Conservation (phyloP, 2,329 filamentous ascomycete genomes). For the Diaporthe sp. region DNA sequence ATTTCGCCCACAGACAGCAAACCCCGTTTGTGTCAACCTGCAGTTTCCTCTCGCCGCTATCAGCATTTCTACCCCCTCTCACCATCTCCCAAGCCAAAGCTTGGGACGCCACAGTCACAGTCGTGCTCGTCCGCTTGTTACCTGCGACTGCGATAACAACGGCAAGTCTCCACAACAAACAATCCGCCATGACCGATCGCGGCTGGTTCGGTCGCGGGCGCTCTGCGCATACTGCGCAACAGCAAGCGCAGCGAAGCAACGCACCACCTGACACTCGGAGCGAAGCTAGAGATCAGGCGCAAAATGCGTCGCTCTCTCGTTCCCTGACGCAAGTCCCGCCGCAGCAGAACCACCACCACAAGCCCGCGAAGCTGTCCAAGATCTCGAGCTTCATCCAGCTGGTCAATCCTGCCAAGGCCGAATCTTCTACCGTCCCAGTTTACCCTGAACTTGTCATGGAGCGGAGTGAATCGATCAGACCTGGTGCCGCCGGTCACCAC, state of each 20-base stretch:
- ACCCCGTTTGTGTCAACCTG: background rate
- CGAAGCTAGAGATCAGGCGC: slow-evolving; percentile 3
- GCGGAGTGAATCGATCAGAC: slow-evolving; percentile 26
- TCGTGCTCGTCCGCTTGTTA: background rate
- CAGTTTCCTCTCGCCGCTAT: background rate
- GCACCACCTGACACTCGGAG: background rate
- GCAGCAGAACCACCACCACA: slow-evolving; percentile 21
- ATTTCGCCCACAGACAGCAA: background rate
- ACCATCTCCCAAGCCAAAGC: background rate
- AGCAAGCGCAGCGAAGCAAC: background rate
- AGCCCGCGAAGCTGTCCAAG: slow-evolving; percentile 33
- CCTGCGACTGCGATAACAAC: background rate
- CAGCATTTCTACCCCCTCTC: background rate
- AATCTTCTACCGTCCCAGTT: slow-evolving; percentile 1
- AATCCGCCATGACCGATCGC: slow-evolving; percentile 34
- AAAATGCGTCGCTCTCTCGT: slow-evolving; percentile 14
- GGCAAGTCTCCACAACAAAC: background rate
- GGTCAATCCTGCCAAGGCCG: slow-evolving; percentile 25
- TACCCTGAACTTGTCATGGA: slow-evolving; percentile 33
- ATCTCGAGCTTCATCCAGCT: slow-evolving; percentile 41
- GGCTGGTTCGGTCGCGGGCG: slow-evolving; percentile 31
- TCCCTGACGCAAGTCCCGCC: slow-evolving; percentile 25
- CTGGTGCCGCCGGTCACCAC: slow-evolving; percentile 5
- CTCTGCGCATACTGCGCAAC: slow-evolving; percentile 27
- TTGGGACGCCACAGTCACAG: too few relatives aligned